Percentiles rank a stretch among this genome's conserved stretches.
Evolutionary conservation across 2,329 filamentous ascomycete species (phyloP).

Genomic region (Beauveria varroae): DNA sequence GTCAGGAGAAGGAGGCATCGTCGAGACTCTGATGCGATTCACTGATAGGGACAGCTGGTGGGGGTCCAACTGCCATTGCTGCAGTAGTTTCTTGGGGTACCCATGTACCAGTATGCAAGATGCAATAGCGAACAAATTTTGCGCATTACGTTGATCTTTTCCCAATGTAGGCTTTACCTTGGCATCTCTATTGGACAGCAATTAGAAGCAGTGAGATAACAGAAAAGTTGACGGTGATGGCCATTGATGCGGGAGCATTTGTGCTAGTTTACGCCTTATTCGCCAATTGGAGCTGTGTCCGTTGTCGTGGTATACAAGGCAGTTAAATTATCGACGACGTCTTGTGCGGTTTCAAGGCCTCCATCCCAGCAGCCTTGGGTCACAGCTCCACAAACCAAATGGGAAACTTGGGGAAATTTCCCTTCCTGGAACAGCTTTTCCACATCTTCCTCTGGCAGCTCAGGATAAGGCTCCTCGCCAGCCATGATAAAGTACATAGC

Average conservation of each 20-base stretch:
- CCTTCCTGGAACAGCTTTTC: slow-evolving; percentile 18
- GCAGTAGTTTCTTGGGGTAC: not conserved
- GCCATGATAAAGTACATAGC: slow-evolving; percentile 28
- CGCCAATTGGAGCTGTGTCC: not conserved
- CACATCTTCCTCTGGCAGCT: slow-evolving; percentile 23
- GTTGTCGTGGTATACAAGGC: not conserved
- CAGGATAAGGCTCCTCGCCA: slow-evolving; percentile 22
- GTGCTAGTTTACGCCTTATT: too few species aligned
- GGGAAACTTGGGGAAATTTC: slow-evolving; percentile 22
- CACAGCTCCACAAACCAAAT: slow-evolving; percentile 19
- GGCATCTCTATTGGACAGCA: not conserved
- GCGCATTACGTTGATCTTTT: not conserved
- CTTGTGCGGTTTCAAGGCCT: not conserved
- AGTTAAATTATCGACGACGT: not conserved
- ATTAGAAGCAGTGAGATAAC: not conserved
- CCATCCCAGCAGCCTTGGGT: slow-evolving; percentile 24
- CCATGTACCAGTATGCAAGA: not conserved
- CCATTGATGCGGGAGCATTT: not conserved
- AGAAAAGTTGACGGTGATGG: not conserved
- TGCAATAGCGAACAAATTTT: not conserved
- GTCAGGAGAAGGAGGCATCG: not conserved
- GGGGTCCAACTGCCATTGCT: not conserved
- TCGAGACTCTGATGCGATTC: not conserved
- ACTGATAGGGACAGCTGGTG: not conserved
- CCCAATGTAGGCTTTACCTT: not conserved